Conservation (phyloP, 495 filamentous ascomycete species). For the Trichoderma virens region DNA sequence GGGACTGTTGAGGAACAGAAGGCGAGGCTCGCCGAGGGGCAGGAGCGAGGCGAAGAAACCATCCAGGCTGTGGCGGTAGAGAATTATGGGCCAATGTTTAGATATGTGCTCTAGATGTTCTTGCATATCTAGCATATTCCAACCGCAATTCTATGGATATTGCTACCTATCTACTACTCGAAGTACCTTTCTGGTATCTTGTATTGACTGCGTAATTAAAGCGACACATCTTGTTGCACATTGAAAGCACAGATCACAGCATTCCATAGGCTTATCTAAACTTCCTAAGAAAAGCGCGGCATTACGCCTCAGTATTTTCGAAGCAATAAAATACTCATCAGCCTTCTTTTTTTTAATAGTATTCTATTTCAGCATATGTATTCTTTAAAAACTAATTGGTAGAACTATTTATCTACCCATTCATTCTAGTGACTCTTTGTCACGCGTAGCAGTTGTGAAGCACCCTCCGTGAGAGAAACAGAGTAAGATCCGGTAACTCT, state of each 20-base stretch:
- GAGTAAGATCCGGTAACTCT: constrained; percentile 13
- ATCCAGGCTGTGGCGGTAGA: neutral
- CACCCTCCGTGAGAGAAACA: constrained; percentile 14
- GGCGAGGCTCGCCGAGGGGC: neutral
- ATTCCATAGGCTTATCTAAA: too few relatives aligned
- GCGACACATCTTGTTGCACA: too few relatives aligned
- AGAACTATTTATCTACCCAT: neutral
- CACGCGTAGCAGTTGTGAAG: constrained; percentile 14
- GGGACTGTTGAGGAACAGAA: constrained; percentile 9
- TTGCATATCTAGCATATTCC: neutral
- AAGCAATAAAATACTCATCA: too few relatives aligned
- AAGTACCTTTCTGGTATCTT: neutral
- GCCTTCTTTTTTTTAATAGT: too few relatives aligned
- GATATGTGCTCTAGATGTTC: neutral
- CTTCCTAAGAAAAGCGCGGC: too few relatives aligned
- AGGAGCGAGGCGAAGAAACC: neutral
- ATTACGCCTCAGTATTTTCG: too few relatives aligned
- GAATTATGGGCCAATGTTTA: constrained; percentile 4
- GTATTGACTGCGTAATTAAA: too few relatives aligned
- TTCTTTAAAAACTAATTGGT: neutral
- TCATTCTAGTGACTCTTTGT: neutral
- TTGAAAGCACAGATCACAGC: too few relatives aligned
- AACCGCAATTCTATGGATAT: neutral
- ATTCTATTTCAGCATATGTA: neutral
- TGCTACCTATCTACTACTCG: neutral